Base-by-base conservation (phyloP, 768 basidiomycete species). In the Rhodotorula toruloides region DNA sequence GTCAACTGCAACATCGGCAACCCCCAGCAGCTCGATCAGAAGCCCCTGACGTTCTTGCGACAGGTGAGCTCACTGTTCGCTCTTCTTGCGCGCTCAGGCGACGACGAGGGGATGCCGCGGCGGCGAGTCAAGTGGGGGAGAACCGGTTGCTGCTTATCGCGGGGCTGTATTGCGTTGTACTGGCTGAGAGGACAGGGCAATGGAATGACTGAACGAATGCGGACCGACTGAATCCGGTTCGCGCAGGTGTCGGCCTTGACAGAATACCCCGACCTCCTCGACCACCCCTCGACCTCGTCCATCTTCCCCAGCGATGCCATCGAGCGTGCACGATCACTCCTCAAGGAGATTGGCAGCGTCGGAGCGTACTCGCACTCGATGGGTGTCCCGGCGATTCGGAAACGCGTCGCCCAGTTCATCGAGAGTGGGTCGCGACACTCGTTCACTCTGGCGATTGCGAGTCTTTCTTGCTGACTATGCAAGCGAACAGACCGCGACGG, bases 1-100 rank as follows among this genome's bases (percentile, higher is more conserved):
- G 94, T 96, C 77, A 88, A 85, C 36, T 90, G 91, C 67, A 99
- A 98, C 80, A 99, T 99, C 66, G 94, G 94, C 16, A 98, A 99
- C 76, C 94, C 96, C 0, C 94, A 99, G 79, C 93, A 97, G 79
- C 82, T 99, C 58, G 86, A 97, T 78, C 94, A 99, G 76, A 84
- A 87, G 10, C 90, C 93, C 4, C 84, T 98, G 67, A 96, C 94
- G 9, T 98, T 90, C 77, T 83, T 85, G 65, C 82, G 94, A 61
- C 94, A 98, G 87, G 91, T 89, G 70, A 60, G 83, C 62, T 19
- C 8, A 34, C 16, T 39, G 14, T 36, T 59, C 25, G 40, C 40
- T 58, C 65, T 49, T 65, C 48, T 57, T 72, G 53, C 58, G 71
- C 46, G 14, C 13, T 22, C 27, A 25, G 21, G 32, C 7, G 39